A percentile compares a stretch with the other conserved stretches of the same genome.
phyloP scores from a whole-genome alignment of 306 rosid species.

The Acacia melanoxylon region DNA sequence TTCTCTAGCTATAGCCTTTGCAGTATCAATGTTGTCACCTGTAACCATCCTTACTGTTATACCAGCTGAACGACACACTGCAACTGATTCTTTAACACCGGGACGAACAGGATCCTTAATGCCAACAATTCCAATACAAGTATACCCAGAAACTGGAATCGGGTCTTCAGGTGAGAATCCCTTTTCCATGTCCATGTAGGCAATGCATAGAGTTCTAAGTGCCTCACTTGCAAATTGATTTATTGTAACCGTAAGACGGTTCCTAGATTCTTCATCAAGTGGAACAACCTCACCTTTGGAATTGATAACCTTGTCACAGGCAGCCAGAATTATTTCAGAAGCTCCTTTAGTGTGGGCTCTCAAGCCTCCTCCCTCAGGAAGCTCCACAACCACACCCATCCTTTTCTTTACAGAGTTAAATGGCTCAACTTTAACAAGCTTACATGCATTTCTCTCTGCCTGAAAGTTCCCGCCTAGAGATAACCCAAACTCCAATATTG shows the following conservation, averaged over 20 bases:
- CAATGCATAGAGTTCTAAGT: conserved; percentile 92
- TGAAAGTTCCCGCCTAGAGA: conserved; percentile 82
- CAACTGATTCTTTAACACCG: conserved; percentile 95
- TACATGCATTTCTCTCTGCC: conserved; percentile 62
- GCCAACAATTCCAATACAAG: conserved; percentile 88
- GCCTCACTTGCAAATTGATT: conserved; percentile 86
- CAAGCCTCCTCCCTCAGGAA: conserved; percentile 74
- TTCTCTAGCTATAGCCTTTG: conserved; percentile 96
- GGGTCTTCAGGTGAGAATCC: conserved; percentile 63
- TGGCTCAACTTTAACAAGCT: conserved; percentile 85
- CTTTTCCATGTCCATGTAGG: conserved; percentile 70
- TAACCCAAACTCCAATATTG: conserved; percentile 79
- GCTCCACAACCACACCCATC: conserved; percentile 85
- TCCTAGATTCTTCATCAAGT: conserved; percentile 66
- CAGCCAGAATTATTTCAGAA: conserved; percentile 83
- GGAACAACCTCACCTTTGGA: conserved; percentile 76
- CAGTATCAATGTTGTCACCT: conserved; percentile 90
- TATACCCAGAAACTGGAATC: conserved; percentile 81
- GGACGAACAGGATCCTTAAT: conserved; percentile 99
- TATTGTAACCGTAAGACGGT: conserved; percentile 60
- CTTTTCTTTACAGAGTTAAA: conserved; percentile 86
- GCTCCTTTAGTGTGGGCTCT: conserved; percentile 94
- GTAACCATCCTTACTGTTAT: conserved; percentile 95
- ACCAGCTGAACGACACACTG: conserved; percentile 89
- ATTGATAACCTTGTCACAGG: conserved; percentile 82